Base-by-base conservation (phyloP, 192 early-diverging fungal species). In the Gaertneriomyces semiglobifer region DNA sequence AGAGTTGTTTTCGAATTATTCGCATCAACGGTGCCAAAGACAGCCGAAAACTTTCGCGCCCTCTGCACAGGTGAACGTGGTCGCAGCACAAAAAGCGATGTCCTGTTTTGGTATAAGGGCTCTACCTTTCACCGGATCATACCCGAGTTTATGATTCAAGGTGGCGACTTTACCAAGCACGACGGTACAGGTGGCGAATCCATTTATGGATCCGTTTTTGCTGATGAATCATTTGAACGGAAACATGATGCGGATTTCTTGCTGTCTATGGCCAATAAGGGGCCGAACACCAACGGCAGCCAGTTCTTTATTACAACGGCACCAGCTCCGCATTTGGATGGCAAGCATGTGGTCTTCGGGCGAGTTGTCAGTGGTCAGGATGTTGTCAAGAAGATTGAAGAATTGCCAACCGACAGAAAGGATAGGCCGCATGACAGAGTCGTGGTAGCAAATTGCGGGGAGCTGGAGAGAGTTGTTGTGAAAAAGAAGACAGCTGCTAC, bases 141-240 rank as follows among this genome's bases (percentile, higher is more conserved):
- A 53, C 86, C 90, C 46, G 90, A 86, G 7, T 98, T 98, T 72
- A 96, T 96, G 94, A 81, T 90, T 43, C 96, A 98, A 71, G 93
- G 92, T 44, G 92, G 93, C 43, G 86, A 86, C 68, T 87, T 76
- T 68, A 75, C 66, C 5, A 60, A 58, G 12, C 69, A 73, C 39
- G 78, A 84, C 55, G 82, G 82, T 7, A 84, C 77, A 40, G 82
- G 82, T 47, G 88, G 92, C 3, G 79, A 89, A 62, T 89, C 88
- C 56, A 96, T 96, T 53, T 96, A 94, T 67, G 93, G 93, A 4
- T 84, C 80, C 5, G 82, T 80, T 16, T 91, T 98, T 71, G 71
- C 66, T 6, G 93, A 96, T 74, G 84, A 83, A 59, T 47, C 65
- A 12, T 74, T 85, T 62, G 42, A 25, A 43, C 41, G 68, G 41